Evolutionary conservation across 768 basidiomycete genomes (phyloP), one percentile per base, ranked within the genome.

Genomic region (Polyporus arcularius): DNA sequence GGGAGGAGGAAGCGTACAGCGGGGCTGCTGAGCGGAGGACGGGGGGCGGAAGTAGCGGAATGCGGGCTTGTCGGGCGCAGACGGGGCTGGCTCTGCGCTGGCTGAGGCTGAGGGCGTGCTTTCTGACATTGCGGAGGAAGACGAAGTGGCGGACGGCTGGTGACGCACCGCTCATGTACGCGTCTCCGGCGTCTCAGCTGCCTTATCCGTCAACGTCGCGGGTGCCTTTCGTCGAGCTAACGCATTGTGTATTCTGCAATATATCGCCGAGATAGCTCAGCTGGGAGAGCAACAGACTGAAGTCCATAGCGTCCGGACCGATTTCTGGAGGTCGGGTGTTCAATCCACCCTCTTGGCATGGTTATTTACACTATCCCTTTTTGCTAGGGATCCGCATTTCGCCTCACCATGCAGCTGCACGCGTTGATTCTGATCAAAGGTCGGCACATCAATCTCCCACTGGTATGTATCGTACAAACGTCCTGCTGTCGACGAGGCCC

Each of bases 231-330:
- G 21, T 26, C 21, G 21, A 26, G 1, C 1, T 26, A 1, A 26
- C 21, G 1, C 21, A 26, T 1, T 26, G 21, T 26, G 21, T 26
- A 26, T 26, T 2, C 1, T 2, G 21, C 21, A 26, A 26, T 2
- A 26, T 2, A 35, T 7, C 52, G 71, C 69, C 71, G 71, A 67
- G 68, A 72, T 72, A 72, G 71, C 71, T 72, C 71, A 72, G 71
- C 68, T 72, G 71, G 71, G 71, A 72, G 71, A 72, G 71, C 71
- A 70, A 68, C 70, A 72, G 71, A 72, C 71, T 72, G 71, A 72
- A 80, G 69, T 60, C 21, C 21, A 2, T 26, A 26, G 21, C 21
- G 21, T 26, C 21, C 21, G 21, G 21, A 26, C 21, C 21, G 21
- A 26, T 26, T 26, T 26, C 21, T 26, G 21, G 21, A 26, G 21